Base-by-base conservation (phyloP, 148 eudicot species). In the Chenopodium formosanum region DNA sequence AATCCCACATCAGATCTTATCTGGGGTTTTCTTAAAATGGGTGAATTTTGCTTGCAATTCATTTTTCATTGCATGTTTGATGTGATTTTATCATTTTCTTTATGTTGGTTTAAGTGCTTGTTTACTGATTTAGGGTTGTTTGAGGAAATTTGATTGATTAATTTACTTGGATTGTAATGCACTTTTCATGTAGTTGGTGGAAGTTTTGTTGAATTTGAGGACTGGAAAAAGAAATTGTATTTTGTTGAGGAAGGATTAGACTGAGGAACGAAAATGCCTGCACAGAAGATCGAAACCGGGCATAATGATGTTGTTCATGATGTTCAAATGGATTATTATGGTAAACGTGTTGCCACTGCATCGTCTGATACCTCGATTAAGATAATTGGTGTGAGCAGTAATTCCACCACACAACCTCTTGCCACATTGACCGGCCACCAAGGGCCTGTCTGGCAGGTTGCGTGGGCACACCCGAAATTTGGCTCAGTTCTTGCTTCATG, bases 381-480 rank as follows among this genome's bases (percentile, higher is more conserved):
- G 82, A 90, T 94, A 73, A 86, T 84, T 29, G 89, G 90, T 19
- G 90, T 94, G 47, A 79, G 94, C 80, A 87, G 85, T 83, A 89
- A 79, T 74, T 83, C 88, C 40, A 70, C 89, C 17, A 87, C 95
- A 12, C 98, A 90, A 75, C 89, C 86, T 62, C 90, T 94, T 62
- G 91, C 97, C 34, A 91, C 95, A 53, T 87, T 94, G 86, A 86
- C 84, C 2, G 97, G 98, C 14, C 98, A 94, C 74, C 92, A 88
- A 79, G 97, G 97, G 47, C 97, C 98, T 23, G 97, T 94, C 72
- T 94, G 98, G 98, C 97, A 94, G 86, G 98, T 91, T 70, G 78
- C 89, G 13, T 94, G 97, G 98, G 97, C 97, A 32, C 98, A 94
- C 88, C 98, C 97, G 50, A 94, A 94, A 84, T 94, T 88, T 74